Evolutionary conservation across 2,329 filamentous ascomycete genomes (phyloP).

Genomic region (Fusarium subtropicale): DNA sequence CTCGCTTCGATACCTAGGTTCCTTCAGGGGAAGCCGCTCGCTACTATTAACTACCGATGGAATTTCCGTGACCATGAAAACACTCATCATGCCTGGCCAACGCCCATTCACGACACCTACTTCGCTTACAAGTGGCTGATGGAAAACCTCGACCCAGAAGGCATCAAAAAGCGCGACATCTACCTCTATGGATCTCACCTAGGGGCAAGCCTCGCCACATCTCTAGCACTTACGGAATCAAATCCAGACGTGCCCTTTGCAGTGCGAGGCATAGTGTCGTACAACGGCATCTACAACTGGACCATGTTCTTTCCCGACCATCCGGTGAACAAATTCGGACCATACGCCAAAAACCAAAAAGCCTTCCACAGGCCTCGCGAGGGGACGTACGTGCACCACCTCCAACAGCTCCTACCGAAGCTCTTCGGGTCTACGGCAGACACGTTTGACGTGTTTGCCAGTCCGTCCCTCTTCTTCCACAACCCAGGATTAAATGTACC

Average conservation of each 20-base stretch:
- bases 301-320: slow-evolving; percentile 69
- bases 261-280: slow-evolving; percentile 65
- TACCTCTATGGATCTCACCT: slow-evolving; percentile 68
- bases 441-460: slow-evolving; percentile 71
- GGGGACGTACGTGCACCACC: slow-evolving; percentile 52
- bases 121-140: slow-evolving; percentile 67
- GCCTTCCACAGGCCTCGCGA: slow-evolving; percentile 33
- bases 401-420: slow-evolving; percentile 52
- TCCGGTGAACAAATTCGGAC: slow-evolving; percentile 53
- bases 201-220: slow-evolving; percentile 67
- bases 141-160: slow-evolving; percentile 56
- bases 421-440: slow-evolving; percentile 63
- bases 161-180: slow-evolving; percentile 52
- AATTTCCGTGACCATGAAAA: slow-evolving; percentile 44
- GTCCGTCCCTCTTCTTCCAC: slow-evolving; percentile 69
- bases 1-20: slow-evolving; percentile 55
- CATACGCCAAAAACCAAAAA: slow-evolving; percentile 30
- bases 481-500: slow-evolving; percentile 62
- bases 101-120: slow-evolving; percentile 66
- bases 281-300: slow-evolving; percentile 74
- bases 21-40: slow-evolving; percentile 59
- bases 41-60: slow-evolving; percentile 72
- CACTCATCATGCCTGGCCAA: slow-evolving; percentile 59
- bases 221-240: slow-evolving; percentile 68
- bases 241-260: slow-evolving; percentile 57